Evolutionary conservation across 345 rosid species (phyloP), one percentile per base, ranked within the genome.

Genomic region (Cardiospermum halicacabum): DNA sequence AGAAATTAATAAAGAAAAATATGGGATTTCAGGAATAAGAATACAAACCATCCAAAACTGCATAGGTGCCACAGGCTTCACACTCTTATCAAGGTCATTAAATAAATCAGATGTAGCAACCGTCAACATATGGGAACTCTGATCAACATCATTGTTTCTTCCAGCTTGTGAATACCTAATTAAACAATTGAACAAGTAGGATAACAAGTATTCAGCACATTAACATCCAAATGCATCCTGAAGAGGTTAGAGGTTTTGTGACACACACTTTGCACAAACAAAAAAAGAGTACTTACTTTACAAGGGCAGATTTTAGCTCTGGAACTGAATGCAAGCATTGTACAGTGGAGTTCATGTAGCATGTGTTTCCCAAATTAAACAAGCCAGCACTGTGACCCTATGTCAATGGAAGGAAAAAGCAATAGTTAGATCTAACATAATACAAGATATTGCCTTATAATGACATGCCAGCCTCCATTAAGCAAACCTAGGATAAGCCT

Each of bases 241-340:
- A 47, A 27, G 40, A 42, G 21, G 9, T 1, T 36, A 40, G 16
- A 25, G 12, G 37, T 56, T n/a, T 43, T 15, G 10, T 0, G 21
- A 58, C 59, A 53, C 2, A 48, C 16, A 32, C n/a, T 3, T 8
- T n/a, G 47, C 56, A 51, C 53, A 26, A 5, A 49, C 3, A n/a
- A 32, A 36, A 26, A 11, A 5, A 21, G 24, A 71, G 11, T 64
- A 64, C 85, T 72, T 67, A 91, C 97, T 77, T 72, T 39, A 78
- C 50, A 66, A 95, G 77, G 69, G 93, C 85, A 74, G 93, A 84
- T 74, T 91, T 91, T 86, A 95, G 80, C 75, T 95, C 97, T 19
- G 99, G 99, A 71, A 95, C 97, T 36, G 96, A 89, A 79, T 95
- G 96, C 75, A 95, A 74, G 77, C 99, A 95, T 66, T 95, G 99